phyloP scores from a whole-genome alignment of 78 protist species.

The Dictyostelium capitatum region DNA sequence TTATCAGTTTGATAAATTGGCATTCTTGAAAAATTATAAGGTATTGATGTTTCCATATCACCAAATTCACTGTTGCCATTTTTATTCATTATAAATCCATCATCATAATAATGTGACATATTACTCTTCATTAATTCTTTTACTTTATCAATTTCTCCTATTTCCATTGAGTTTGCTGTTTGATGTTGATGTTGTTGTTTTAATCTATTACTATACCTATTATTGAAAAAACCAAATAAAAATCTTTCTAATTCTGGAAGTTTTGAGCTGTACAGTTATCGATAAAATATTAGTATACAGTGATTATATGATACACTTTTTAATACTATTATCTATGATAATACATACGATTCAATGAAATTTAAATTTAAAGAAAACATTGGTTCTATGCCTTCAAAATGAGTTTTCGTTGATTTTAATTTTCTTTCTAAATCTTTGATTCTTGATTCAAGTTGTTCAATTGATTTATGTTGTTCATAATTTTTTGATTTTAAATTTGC shows the following conservation, averaged over 20 bases:
- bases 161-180: neutral
- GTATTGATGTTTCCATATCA: slow-evolving; percentile 11
- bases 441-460: neutral
- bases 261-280: no score
- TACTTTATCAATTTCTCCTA: neutral
- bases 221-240: slow-evolving; percentile 16
- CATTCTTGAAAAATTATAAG: slow-evolving; percentile 26
- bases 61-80: neutral
- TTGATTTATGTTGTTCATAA: neutral
- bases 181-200: neutral
- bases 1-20: slow-evolving; percentile 13
- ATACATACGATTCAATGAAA: slow-evolving; percentile 23
- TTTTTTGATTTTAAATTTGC: neutral
- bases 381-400: neutral
- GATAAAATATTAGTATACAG: no score
- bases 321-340: neutral
- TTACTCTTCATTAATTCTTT: neutral
- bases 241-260: slow-evolving; percentile 16
- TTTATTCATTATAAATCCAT: neutral
- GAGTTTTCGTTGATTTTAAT: neutral
- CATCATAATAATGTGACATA: slow-evolving; percentile 25
- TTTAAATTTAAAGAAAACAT: slow-evolving; percentile 43
- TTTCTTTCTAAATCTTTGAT: neutral
- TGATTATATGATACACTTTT: no score
- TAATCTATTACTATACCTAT: neutral